A percentile compares a stretch with the other conserved stretches of the same genome.
Evolutionary conservation across 2,329 filamentous ascomycete genomes (phyloP).

Genomic region (Pseudocercospora pini-densiflorae): DNA sequence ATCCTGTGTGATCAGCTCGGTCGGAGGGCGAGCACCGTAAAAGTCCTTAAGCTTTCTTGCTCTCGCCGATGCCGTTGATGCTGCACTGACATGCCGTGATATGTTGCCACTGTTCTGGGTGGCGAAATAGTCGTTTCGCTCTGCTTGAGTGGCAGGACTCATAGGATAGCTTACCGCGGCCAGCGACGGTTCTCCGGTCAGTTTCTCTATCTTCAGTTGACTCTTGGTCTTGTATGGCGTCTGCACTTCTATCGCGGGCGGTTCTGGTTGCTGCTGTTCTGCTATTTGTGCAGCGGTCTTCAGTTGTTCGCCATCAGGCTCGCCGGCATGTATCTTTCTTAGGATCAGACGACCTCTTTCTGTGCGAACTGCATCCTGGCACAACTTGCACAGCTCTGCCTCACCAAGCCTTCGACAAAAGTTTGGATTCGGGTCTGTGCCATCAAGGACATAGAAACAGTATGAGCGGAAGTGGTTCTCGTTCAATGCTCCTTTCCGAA

Average conservation of each 20-base stretch:
- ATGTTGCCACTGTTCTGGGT: constrained; percentile 20
- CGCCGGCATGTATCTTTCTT: constrained; percentile 87
- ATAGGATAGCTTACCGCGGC: constrained; percentile 84
- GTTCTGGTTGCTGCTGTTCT: constrained; percentile 68
- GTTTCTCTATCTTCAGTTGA: constrained; percentile 84
- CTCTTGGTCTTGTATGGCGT: constrained; percentile 72
- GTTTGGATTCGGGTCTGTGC: constrained; percentile 78
- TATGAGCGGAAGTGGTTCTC: constrained; percentile 94
- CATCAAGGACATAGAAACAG: constrained; percentile 93
- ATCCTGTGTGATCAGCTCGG: constrained; percentile 96
- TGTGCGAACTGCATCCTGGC: constrained; percentile 80
- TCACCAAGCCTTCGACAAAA: constrained; percentile 84
- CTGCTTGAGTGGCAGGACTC: constrained; percentile 72
- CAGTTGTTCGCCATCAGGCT: constrained; percentile 85
- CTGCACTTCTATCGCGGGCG: constrained; percentile 63
- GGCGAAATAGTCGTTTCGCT: constrained; percentile 66
- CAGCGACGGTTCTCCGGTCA: constrained; percentile 82
- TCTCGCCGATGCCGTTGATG: constrained; percentile 45
- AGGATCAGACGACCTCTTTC: constrained; percentile 91
- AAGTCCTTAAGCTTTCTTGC: constrained; percentile 72
- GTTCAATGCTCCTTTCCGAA: constrained; percentile 84
- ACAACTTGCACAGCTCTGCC: constrained; percentile 86
- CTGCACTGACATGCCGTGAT: constrained; percentile 38
- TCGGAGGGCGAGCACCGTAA: constrained; percentile 89
- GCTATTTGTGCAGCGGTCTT: constrained; percentile 87